These are phyloP conservation scores for Mycena floridula DNA, from an alignment of 768 basidiomycete genomes.

Conservation along the genomic window DNA sequence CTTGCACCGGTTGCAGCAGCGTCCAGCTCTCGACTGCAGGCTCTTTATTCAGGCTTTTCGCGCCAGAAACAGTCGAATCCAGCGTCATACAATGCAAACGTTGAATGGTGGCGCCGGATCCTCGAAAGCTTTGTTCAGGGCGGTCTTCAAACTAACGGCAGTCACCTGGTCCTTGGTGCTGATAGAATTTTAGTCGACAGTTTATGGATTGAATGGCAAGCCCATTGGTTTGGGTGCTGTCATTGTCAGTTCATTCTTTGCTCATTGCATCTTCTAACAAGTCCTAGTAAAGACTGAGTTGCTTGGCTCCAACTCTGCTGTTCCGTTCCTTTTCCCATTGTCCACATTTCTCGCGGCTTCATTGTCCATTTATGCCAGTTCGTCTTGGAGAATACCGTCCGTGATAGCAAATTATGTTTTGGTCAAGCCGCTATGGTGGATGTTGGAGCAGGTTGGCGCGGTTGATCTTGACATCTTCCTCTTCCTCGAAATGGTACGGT, in stretches of 20 bases:
- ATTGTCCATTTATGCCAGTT: slow-evolving; percentile 61
- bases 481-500: slow-evolving; percentile 55
- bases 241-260: slow-evolving; percentile 72
- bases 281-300: slow-evolving; percentile 54
- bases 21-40: slow-evolving; percentile 55
- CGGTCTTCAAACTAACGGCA: slow-evolving; percentile 44
- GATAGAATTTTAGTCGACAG: slow-evolving; percentile 48
- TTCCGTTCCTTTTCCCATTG: slow-evolving; percentile 35
- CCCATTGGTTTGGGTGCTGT: slow-evolving; percentile 67
- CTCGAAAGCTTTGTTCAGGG: slow-evolving; percentile 54
- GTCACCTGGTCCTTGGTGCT: slow-evolving; percentile 59
- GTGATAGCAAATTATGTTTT: slow-evolving; percentile 68
- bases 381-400: slow-evolving; percentile 51
- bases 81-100: slow-evolving; percentile 69
- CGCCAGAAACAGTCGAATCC: slow-evolving; percentile 83
- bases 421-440: slow-evolving; percentile 83
- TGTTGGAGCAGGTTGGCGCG: slow-evolving; percentile 71
- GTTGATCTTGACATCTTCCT: slow-evolving; percentile 47
- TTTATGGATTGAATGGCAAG: slow-evolving; percentile 58
- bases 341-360: slow-evolving; percentile 49
- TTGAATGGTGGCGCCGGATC: slow-evolving; percentile 82
- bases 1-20: slow-evolving; percentile 42
- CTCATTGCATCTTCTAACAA: neutral
- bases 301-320: slow-evolving; percentile 4
- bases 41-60: slow-evolving; percentile 85